These are phyloP conservation scores for Dipodascus geniculatus DNA, from an alignment of 805 yeast species.

Conservation along the genomic window DNA sequence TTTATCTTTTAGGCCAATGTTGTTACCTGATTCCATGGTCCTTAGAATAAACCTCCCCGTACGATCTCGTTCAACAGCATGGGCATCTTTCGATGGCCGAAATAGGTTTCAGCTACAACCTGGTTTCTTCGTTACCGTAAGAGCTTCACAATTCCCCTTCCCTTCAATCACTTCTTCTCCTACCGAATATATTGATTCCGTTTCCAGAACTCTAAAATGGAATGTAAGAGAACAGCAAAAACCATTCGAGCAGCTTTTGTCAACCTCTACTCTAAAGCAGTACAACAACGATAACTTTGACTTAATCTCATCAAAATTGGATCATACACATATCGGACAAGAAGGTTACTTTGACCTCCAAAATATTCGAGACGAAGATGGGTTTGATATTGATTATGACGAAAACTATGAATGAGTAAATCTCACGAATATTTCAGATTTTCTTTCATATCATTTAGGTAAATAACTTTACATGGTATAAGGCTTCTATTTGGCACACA, in stretches of 20 bases:
- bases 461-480: not conserved
- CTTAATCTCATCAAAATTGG: not conserved
- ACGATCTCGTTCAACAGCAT: slow-evolving; percentile 74
- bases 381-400: slow-evolving; percentile 15
- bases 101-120: slow-evolving; percentile 63
- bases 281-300: slow-evolving; percentile 5
- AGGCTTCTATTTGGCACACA: not conserved
- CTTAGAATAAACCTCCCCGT: slow-evolving; percentile 73
- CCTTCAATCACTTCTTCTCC: slow-evolving; percentile 68
- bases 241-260: slow-evolving; percentile 49
- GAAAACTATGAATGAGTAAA: not conserved
- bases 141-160: slow-evolving; percentile 81
- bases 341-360: not conserved
- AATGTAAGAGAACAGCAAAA: slow-evolving; percentile 79
- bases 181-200: slow-evolving; percentile 69
- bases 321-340: not conserved
- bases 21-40: slow-evolving; percentile 87
- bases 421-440: not conserved
- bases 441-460: not conserved
- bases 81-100: slow-evolving; percentile 94
- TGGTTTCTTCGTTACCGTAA: slow-evolving; percentile 75
- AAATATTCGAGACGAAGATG: slow-evolving; percentile 5
- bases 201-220: slow-evolving; percentile 84
- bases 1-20: slow-evolving; percentile 79
- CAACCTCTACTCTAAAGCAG: slow-evolving; percentile 1